Evolutionary conservation across 768 basidiomycete species (phyloP), one percentile per base, ranked within the genome.

Genomic region (Podaxis sp.): DNA sequence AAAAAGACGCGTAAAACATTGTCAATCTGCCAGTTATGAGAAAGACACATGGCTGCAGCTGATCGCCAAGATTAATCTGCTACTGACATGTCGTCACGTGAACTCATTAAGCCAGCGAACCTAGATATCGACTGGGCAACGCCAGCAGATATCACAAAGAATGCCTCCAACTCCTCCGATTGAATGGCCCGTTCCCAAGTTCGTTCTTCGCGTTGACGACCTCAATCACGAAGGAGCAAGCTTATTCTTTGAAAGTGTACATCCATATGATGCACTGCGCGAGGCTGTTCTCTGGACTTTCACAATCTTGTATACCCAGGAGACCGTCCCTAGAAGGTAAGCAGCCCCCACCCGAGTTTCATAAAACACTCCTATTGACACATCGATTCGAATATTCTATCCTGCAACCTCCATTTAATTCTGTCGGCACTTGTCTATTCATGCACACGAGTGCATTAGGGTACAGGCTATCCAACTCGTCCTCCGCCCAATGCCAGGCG

Each of bases 401-500:
- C 33, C 8, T 9, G 7, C 9, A 44, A 49, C 26, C 36, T 52
- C 36, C 57, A 33, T 33, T 33, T 9, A 33, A 33, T 33, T 33
- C 33, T 33, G 33, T 33, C 2, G 33, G 2, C 6, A 6, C 33
- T 9, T 9, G 33, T 6, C 26, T 19, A 54, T 54, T 54, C 40
- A 15, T 19, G 19, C 42, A 44, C 42, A 13, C 13, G 17, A 12
- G 17, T 13, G 17, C 40, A 42, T n/a, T 68, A 88, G 86, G 61
- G 85, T 89, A 1, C 64, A 81, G 61, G 73, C 75, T 36, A 81
- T 91, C 66, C 70, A 76, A 1, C 82, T 92, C 55, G 80, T 89
- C 62, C 79, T 91, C 46, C 82, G 86, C 17, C 72, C 82, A 36
- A 89, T 91, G 82, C 79, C 81, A 19, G 90, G 90, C 36, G 84